phyloP scores from a whole-genome alignment of 306 rosid genomes.

The Rosa rugosa region DNA sequence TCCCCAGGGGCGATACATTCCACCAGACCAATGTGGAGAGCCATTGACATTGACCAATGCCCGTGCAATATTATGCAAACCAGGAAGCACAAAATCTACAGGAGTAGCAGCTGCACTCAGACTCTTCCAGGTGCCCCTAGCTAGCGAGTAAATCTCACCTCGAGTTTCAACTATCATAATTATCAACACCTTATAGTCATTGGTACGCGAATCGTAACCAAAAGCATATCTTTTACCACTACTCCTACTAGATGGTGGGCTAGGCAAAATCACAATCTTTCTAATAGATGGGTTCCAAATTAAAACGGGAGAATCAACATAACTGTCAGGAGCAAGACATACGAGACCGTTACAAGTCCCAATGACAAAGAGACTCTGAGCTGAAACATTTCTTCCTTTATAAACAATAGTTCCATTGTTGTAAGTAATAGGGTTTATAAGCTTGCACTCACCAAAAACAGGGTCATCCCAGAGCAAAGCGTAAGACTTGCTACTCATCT shows the following conservation, averaged over 20 bases:
- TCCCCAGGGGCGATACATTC: neutral
- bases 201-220: too few relatives aligned
- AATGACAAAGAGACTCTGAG: neutral
- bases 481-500: neutral
- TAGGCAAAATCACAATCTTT: neutral
- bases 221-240: too few relatives aligned
- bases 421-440: neutral
- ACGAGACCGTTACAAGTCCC: neutral
- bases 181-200: too few relatives aligned
- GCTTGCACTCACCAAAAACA: neutral
- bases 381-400: neutral
- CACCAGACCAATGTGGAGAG: too few relatives aligned
- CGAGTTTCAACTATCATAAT: too few relatives aligned
- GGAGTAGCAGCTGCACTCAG: too few relatives aligned
- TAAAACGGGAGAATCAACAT: neutral
- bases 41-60: too few relatives aligned
- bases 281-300: neutral
- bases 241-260: neutral
- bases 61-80: too few relatives aligned
- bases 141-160: too few relatives aligned
- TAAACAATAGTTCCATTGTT: neutral
- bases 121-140: too few relatives aligned
- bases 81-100: too few relatives aligned
- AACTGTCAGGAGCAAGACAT: neutral
- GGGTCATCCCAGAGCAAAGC: neutral